Conservation (phyloP, 225 moss, liverwort and hornwort species). For the Antitrichia curtipendula region DNA sequence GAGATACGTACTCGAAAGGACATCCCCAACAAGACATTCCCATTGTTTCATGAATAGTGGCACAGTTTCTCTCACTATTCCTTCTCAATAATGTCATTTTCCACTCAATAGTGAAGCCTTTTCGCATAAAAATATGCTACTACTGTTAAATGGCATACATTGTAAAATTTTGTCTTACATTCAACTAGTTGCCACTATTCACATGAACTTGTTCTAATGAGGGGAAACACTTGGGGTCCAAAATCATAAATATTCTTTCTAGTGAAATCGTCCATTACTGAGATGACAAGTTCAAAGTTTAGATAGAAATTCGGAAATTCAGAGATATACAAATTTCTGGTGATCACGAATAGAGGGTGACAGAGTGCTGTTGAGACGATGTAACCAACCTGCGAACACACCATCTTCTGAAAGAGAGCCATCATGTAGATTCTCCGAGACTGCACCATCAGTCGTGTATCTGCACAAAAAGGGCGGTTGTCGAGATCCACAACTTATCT, state of each 20-base stretch:
- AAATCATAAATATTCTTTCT: not conserved
- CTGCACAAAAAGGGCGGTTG: conserved; percentile 9
- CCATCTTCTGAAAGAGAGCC: conserved; percentile 50
- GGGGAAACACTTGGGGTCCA: not conserved
- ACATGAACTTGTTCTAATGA: not conserved
- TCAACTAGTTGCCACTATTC: not conserved
- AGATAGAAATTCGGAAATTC: not conserved
- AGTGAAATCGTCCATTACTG: not conserved
- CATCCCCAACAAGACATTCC: not conserved
- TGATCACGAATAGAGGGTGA: not conserved
- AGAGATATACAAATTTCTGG: not conserved
- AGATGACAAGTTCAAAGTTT: not conserved
- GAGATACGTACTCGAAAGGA: not conserved
- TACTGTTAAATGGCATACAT: not conserved
- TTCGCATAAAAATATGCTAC: not conserved
- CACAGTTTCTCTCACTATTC: not conserved
- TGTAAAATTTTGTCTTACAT: not conserved
- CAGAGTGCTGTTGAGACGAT: not conserved
- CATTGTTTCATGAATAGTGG: not conserved
- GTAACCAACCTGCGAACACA: conserved; percentile 49
- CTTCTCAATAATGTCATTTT: not conserved
- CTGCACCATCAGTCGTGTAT: conserved; percentile 81
- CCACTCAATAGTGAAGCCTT: not conserved
- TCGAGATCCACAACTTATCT: not conserved
- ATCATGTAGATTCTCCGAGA: conserved; percentile 21